Percentiles rank a stretch among this genome's conserved stretches.
Conservation (phyloP, 306 rosid species). For the Prunus dulcis region DNA sequence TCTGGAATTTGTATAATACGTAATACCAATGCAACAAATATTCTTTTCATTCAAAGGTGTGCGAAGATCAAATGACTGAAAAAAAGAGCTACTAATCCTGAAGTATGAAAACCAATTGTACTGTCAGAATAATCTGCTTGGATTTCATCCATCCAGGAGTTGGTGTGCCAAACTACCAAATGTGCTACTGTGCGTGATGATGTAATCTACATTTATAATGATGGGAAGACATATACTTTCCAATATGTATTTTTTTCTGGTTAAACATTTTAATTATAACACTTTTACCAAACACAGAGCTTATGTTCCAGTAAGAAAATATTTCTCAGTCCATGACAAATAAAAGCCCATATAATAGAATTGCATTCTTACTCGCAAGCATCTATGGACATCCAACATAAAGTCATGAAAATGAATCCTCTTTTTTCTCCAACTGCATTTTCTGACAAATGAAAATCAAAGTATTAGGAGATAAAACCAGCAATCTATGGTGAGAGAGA, state of each 20-base stretch:
- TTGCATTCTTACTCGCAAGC: constrained; percentile 69
- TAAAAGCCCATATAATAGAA: constrained; percentile 6
- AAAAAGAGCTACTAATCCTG: neutral
- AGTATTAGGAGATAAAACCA: constrained; percentile 19
- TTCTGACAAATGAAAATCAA: constrained; percentile 45
- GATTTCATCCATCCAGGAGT: neutral
- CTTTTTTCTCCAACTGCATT: constrained; percentile 77
- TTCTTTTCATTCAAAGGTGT: constrained; percentile 1
- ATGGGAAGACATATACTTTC: neutral
- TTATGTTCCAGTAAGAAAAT: neutral
- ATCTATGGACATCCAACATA: constrained; percentile 88
- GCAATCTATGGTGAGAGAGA: constrained; percentile 1
- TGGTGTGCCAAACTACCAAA: neutral
- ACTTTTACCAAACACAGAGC: neutral
- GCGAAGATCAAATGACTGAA: neutral
- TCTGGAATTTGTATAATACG: neutral
- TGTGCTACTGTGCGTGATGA: neutral
- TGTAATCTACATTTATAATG: neutral
- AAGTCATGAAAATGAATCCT: constrained; percentile 98
- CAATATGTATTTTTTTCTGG: neutral
- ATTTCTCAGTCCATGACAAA: neutral
- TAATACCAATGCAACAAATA: neutral
- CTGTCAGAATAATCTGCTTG: neutral
- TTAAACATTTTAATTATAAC: neutral
- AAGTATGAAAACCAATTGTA: neutral